Evolutionary conservation across 768 basidiomycete genomes (phyloP), one percentile per base, ranked within the genome.

Genomic region (Lentinula aciculospora): DNA sequence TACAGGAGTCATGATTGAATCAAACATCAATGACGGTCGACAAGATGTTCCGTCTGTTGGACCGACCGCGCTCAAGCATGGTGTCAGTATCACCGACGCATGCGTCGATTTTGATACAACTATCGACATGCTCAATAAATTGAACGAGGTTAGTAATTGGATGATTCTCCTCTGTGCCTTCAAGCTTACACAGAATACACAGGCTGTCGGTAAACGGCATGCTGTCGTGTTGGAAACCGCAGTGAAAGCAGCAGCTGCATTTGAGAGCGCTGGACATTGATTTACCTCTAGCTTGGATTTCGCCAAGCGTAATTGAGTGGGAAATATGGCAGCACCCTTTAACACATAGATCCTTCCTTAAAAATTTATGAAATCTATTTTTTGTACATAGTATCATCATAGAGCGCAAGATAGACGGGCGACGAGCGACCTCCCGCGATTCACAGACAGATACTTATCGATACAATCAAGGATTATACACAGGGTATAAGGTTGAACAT

Each of bases 1-100:
- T 71, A 92, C 92, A 4, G 96, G 96, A 46, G 93, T 98, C 58
- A 98, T 99, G 96, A 83, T 99, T 68, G 96, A 99, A 74, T 91
- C 88, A 12, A 89, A 98, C 71, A 86, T 99, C 72, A 88, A 90
- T 67, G 88, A 86, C 50, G 96, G 96, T 19, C 77, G 86, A 59
- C 96, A 99, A 74, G 89, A 94, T 63, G 89, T 96, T 13, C 94
- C 96, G 2, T 62, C 78, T 2, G 78, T 75, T 42, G 89, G 94
- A 6, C 86, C 88, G 0, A 62, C 72, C 17, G 81, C 68, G 8
- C 80, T 94, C 63, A 92, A 89, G 70, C 76, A 86, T 58, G 92
- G 92, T 54, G 83, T 95, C 55, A 88, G 85, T 61, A 94, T 96
- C 68, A 97, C 94, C 0, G 94, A 97, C 62, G 94, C 92, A 2